Evolutionary conservation across 345 rosid species (phyloP), one percentile per base, ranked within the genome.

Genomic region (Noccaea caerulescens): DNA sequence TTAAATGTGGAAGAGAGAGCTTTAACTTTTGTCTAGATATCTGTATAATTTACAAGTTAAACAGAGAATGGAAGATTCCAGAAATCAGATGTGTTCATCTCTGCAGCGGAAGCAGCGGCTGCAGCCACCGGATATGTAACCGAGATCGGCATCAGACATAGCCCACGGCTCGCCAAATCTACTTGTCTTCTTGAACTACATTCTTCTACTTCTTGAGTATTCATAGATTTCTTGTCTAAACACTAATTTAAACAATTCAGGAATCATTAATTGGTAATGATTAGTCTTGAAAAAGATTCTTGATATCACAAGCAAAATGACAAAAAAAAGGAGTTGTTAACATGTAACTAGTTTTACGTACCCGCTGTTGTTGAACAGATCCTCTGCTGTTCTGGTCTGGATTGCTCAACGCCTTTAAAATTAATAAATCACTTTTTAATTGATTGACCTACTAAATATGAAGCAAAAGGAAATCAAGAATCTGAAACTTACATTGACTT

Each of bases 71-170:
- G 50, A 42, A 76, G 51, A 58, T 76, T 85, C 96, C 96, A 91
- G 43, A 85, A 85, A 69, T 86, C 94, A 12, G 78, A 83, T 8
- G 87, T 64, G 54, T 85, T 75, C 82, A 87, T 91, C 51, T 85
- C 87, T 25, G 90, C 75, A 44, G 64, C 63, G 0, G 73, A 59
- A 59, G 78, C 72, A 10, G 78, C 54, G 0, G 78, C 78, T 52
- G 73, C 73, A 75, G 79, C 84, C 11, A 87, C 85, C 1, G 88
- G 88, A 71, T 80, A 87, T 54, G 90, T 82, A 80, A 84, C 86
- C 10, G 98, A 81, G 20, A 90, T 80, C 3, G 96, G 96, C 73
- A 90, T 92, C 53, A 93, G 81, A 75, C 98, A 90, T 16, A 93
- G 76, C 37, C 98, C 98, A 59, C 88, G 85, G 79, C 92, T 88